phyloP scores from a whole-genome alignment of 345 rosid genomes.

The Eucalyptus regnans region DNA sequence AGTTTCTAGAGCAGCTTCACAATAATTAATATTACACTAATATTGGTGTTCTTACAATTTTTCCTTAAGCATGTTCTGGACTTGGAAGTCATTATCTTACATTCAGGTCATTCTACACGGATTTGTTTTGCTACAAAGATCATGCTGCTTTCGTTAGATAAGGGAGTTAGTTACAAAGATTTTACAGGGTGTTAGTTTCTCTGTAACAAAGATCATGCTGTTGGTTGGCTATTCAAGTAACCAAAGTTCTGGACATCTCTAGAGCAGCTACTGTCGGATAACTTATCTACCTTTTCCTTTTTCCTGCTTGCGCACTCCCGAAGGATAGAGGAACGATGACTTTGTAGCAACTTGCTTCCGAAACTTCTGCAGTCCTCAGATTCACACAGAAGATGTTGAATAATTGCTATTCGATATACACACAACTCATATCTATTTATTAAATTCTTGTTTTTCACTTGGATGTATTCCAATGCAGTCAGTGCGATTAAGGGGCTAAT shows the following conservation, averaged over 20 bases:
- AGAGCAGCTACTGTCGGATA: neutral
- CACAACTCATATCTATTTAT: neutral
- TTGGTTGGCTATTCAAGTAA: neutral
- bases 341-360: neutral
- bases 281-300: neutral
- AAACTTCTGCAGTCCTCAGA: neutral
- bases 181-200: neutral
- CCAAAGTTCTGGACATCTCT: neutral
- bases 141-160: neutral
- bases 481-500: slow-evolving; percentile 18
- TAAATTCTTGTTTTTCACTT: neutral
- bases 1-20: neutral
- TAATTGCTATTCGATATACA: neutral
- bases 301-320: neutral
- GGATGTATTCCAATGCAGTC: slow-evolving; percentile 14
- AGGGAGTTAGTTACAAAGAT: neutral
- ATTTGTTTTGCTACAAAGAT: neutral
- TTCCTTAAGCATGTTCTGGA: neutral
- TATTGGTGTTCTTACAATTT: neutral
- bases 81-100: neutral
- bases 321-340: neutral
- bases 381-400: neutral
- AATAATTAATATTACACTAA: neutral
- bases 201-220: neutral
- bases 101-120: neutral